Evolutionary conservation across 2,329 filamentous ascomycete species (phyloP).

Genomic region (Alternaria sp.): DNA sequence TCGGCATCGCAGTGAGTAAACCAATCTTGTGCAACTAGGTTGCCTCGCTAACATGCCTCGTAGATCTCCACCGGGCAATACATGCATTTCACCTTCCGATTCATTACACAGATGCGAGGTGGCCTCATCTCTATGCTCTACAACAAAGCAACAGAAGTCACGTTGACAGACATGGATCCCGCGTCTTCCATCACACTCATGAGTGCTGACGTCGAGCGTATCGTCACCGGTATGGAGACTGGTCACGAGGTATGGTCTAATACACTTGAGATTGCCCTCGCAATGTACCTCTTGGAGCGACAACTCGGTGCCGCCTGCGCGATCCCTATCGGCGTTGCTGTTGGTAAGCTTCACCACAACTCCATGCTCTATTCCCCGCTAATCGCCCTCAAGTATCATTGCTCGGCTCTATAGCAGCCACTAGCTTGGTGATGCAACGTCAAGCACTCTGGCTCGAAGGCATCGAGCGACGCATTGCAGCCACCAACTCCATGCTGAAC

Average conservation of each 20-base stretch:
- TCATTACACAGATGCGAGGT: conserved; percentile 49
- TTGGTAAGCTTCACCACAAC: conserved; percentile 33
- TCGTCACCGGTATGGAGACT: conserved; percentile 46
- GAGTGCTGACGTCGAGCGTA: conserved; percentile 50
- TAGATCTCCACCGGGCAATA: conserved; percentile 48
- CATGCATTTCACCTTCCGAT: conserved; percentile 46
- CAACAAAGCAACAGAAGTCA: conserved; percentile 42
- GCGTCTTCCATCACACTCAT: conserved; percentile 48
- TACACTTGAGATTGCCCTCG: conserved; percentile 55
- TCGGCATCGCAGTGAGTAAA: conserved; percentile 45
- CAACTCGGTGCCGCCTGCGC: conserved; percentile 60
- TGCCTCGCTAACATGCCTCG: conserved; percentile 19
- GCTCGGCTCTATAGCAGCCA: conserved; percentile 40
- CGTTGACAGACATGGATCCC: conserved; percentile 40
- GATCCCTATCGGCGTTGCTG: conserved; percentile 58
- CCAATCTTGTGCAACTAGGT: neutral
- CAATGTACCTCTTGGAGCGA: conserved; percentile 58
- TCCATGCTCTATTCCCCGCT: neutral
- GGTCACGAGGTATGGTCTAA: conserved; percentile 50
- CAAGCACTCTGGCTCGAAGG: conserved; percentile 55
- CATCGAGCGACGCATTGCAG: conserved; percentile 55
- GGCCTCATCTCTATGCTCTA: conserved; percentile 50
- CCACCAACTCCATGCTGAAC: conserved; percentile 54
- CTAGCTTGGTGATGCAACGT: conserved; percentile 42
- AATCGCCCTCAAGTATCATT: conserved; percentile 25